Base-by-base conservation (phyloP, 352 stramenopile species). In the Phytophthora foliorum region DNA sequence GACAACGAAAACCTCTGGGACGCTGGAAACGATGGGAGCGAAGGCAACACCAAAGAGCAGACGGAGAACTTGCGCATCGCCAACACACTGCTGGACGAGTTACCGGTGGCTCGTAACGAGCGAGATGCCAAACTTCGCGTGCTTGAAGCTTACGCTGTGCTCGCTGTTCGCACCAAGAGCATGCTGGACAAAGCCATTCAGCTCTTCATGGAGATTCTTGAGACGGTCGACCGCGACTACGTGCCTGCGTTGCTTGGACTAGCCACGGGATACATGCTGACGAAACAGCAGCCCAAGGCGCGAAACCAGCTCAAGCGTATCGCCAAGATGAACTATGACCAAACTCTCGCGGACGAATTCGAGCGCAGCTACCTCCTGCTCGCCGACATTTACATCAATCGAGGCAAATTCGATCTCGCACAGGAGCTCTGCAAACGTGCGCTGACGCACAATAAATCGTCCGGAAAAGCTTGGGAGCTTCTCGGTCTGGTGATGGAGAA, bases 261-360 rank as follows among this genome's bases (percentile, higher is more conserved):
- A 2, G 85, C 91, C 0, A 97, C 83, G 0, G 94, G 88, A 2
- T 98, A 98, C 72, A 98, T 98, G 89, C 74, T 98, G 13, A 93
- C 93, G 13, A 97, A 98, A 62, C 84, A 97, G 69, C 82, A 93
- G 57, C 90, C 90, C 32, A 98, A 98, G 71, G 94, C 95, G 17
- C 83, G 94, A 19, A 98, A 98, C 67, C 90, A 97, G 48, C 89
- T 99, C 58, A 99, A 98, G 74, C 88, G 94, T 24, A 97, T 99
- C 51, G 91, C 90, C 42, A 98, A 98, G 65, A 98, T 98, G 90
- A 78, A 77, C 5, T 97, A 97, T 72, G 83, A 96, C 67, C 77
- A 92, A 72, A 75, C 87, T 5, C 76, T 97, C 31, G 88, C 89
- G 4, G 92, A 98, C 34, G 94, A 98, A 50, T 98, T 98, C 73